Base-by-base conservation (phyloP, 305 asterid genomes). In the Fraxinus angustifolia region DNA sequence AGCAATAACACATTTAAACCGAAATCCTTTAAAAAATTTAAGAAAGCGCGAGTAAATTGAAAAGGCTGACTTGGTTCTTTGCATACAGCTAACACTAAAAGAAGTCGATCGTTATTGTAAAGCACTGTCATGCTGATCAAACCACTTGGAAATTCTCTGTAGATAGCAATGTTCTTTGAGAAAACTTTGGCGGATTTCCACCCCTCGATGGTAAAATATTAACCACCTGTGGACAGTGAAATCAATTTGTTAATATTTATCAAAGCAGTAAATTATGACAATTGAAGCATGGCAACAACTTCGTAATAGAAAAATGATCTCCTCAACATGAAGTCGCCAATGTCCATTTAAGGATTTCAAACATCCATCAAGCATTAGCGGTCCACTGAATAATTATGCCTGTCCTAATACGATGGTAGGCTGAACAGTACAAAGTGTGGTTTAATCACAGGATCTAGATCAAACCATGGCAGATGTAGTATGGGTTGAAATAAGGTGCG, bases 101-200 rank as follows among this genome's bases (percentile, higher is more conserved):
- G 74, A 68, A 11, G 75, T 70, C 45, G 4, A 36, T 31, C 12
- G 33, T 16, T 31, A 70, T 70, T 31, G 75, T 70, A 14, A n/a
- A 70, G 75, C 42, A 31, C 62, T 50, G 62, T 50, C 62, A 4
- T 50, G 21, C 62, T n/a, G 62, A 53, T 87, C 80, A 89, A 23
- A 85, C 89, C 42, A 89, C 90, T 84, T 85, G 90, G 88, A 87
- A 89, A 78, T 70, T 82, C 21, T 87, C 90, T 1, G 91, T 82
- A 23, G 82, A 53, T 45, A 89, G 86, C 76, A 75, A 28, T 76
- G 90, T 81, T 85, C 91, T 84, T 82, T 87, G 88, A 21, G 91
- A 81, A 82, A 70, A 84, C 76, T 79, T 87, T 11, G 90, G 91
- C 34, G 86, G 80, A 34, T 85, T 36, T 79, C 89, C 91, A 40